Conservation (phyloP, 768 basidiomycete genomes). For the Cystofilobasidium bisporidii region DNA sequence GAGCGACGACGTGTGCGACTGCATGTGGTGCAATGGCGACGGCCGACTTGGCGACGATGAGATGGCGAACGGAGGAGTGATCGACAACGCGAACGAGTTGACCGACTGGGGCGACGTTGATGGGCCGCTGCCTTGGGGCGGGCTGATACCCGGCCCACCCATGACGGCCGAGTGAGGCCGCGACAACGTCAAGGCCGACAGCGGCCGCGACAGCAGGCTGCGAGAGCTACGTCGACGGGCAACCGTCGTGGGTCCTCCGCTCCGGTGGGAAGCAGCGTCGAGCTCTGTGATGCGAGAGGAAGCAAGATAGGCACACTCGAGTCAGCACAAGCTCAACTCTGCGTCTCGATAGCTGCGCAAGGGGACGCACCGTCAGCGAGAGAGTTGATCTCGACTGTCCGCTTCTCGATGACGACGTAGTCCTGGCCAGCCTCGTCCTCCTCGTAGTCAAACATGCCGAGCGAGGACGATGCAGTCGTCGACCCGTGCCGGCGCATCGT, state of each 20-base stretch:
- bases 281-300: constrained; percentile 45
- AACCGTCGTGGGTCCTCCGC: constrained; percentile 34
- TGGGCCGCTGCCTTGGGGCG: constrained; percentile 19
- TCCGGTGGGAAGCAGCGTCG: constrained; percentile 39
- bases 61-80: constrained; percentile 42
- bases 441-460: constrained; percentile 35
- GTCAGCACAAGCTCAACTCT: no score
- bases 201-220: constrained; percentile 35
- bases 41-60: constrained; percentile 27
- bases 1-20: constrained; percentile 27
- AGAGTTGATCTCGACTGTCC: constrained; percentile 82
- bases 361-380: constrained; percentile 69
- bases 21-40: constrained; percentile 24
- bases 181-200: constrained; percentile 36
- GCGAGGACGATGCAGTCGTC: constrained; percentile 5
- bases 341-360: no score
- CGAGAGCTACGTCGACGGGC: constrained; percentile 38
- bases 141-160: constrained; percentile 10
- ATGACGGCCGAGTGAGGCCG: neutral
- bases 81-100: constrained; percentile 37
- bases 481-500: constrained; percentile 11
- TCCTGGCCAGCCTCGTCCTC: constrained; percentile 51
- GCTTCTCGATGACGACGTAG: constrained; percentile 88
- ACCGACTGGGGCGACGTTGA: constrained; percentile 37
- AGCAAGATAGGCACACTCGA: constrained; percentile 50